Percentiles rank a stretch among this genome's conserved stretches.
phyloP scores from a whole-genome alignment of 208 protist species.

The Trypanosoma theileri region DNA sequence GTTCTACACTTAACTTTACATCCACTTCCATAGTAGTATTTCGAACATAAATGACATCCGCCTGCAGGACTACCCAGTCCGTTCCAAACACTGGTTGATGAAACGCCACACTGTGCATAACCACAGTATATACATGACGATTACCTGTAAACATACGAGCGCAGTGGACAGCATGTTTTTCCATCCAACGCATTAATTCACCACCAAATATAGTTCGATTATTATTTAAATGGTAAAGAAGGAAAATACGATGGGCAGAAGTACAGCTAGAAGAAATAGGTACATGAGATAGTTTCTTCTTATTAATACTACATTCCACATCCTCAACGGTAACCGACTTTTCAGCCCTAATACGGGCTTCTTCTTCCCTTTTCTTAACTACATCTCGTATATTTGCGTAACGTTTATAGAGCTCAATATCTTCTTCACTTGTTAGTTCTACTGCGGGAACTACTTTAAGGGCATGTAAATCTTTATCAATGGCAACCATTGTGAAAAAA shows the following conservation, averaged over 20 bases:
- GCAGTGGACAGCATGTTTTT: slow-evolving; percentile 86
- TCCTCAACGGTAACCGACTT: slow-evolving; percentile 41
- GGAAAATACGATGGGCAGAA: slow-evolving; percentile 85
- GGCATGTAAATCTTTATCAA: slow-evolving; percentile 71
- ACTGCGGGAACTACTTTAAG: slow-evolving; percentile 82
- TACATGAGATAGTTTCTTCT: slow-evolving; percentile 50
- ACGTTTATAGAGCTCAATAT: slow-evolving; percentile 63
- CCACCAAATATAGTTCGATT: slow-evolving; percentile 93
- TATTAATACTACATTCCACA: slow-evolving; percentile 66
- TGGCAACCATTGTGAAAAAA: slow-evolving; percentile 90
- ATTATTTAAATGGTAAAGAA: slow-evolving; percentile 85
- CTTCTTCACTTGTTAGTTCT: slow-evolving; percentile 61
- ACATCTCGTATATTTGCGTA: slow-evolving; percentile 57
- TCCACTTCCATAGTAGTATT: slow-evolving; percentile 92
- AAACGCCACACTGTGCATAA: slow-evolving; percentile 91
- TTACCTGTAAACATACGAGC: slow-evolving; percentile 88
- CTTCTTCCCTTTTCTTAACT: slow-evolving; percentile 35
- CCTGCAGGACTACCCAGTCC: slow-evolving; percentile 86
- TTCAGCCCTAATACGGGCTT: slow-evolving; percentile 16
- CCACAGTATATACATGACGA: slow-evolving; percentile 82
- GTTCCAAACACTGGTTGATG: slow-evolving; percentile 79
- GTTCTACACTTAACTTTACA: slow-evolving; percentile 70
- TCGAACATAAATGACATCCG: slow-evolving; percentile 83
- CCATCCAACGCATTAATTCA: slow-evolving; percentile 92
- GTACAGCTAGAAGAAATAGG: slow-evolving; percentile 51